Conservation (phyloP, 2,329 filamentous ascomycete genomes). For the Pseudocercospora macadamiae region DNA sequence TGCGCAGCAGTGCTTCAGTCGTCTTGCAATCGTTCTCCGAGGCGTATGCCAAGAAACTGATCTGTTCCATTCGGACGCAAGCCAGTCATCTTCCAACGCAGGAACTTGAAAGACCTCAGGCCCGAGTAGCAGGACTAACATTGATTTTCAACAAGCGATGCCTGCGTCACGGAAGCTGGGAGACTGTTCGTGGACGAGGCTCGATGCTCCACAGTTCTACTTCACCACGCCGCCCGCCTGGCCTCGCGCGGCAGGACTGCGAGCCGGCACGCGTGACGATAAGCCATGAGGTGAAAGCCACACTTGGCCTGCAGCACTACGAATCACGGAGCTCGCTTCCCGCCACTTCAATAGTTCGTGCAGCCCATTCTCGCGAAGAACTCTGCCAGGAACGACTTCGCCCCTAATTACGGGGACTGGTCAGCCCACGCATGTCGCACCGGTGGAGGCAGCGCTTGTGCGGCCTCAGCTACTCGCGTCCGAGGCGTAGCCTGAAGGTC, state of each 20-base stretch:
- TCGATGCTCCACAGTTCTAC: background rate
- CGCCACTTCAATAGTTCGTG: slow-evolving; percentile 10
- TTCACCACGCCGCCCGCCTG: background rate
- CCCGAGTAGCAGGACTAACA: too few relatives aligned
- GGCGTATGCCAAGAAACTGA: slow-evolving; percentile 8
- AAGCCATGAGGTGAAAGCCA: background rate
- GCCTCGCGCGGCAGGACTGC: background rate
- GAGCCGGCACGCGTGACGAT: slow-evolving; percentile 6
- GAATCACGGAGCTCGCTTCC: slow-evolving; percentile 5
- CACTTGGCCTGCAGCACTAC: background rate
- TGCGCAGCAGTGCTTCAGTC: background rate
- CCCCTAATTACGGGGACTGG: slow-evolving; percentile 1
- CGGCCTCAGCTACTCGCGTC: background rate
- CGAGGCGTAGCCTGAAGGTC: too few relatives aligned
- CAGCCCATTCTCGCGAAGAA: background rate
- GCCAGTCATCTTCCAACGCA: background rate
- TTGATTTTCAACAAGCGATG: too few relatives aligned
- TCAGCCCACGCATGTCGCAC: background rate
- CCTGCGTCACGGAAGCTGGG: background rate
- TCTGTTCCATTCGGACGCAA: background rate
- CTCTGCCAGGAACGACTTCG: slow-evolving; percentile 1
- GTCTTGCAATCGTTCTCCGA: slow-evolving; percentile 5
- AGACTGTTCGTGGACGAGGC: background rate
- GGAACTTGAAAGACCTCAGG: background rate
- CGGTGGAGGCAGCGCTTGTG: background rate